A percentile compares a stretch with the other conserved stretches of the same genome.
Conservation (phyloP, 768 basidiomycete species). For the Floccularia luteovirens region DNA sequence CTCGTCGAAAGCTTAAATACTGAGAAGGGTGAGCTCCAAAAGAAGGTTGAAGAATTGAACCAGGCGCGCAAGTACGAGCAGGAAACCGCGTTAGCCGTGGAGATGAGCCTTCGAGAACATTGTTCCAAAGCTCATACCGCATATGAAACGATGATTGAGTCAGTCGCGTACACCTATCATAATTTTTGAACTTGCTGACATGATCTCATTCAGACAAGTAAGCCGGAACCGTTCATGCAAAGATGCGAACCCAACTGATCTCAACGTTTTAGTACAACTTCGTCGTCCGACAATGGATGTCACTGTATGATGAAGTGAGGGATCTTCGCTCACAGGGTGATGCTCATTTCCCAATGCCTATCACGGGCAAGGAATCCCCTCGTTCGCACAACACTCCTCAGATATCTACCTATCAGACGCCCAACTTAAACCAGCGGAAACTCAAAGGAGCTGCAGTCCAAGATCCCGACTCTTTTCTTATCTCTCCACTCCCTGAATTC, state of each 20-base stretch:
- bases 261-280: constrained; percentile 20
- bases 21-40: constrained; percentile 26
- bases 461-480: constrained; percentile 24
- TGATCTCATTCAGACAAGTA: constrained; percentile 19
- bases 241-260: no score
- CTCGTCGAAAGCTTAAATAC: constrained; percentile 21
- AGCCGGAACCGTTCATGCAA: no score
- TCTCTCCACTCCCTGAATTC: constrained; percentile 37
- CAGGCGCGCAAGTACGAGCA: constrained; percentile 38
- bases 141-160: constrained; percentile 32
- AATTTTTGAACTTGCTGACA: constrained; percentile 9
- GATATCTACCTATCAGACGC: constrained; percentile 8
- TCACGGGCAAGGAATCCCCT: background rate
- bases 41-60: constrained; percentile 31
- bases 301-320: constrained; percentile 19
- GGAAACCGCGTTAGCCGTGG: constrained; percentile 41
- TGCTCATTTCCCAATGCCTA: constrained; percentile 5
- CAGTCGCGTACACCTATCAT: constrained; percentile 21
- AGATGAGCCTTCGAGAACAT: constrained; percentile 47
- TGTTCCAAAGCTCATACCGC: constrained; percentile 36
- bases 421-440: constrained; percentile 23
- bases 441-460: constrained; percentile 24
- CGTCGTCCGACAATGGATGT: constrained; percentile 20
- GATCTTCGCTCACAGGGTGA: constrained; percentile 8
- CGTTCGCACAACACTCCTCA: constrained; percentile 5